Evolutionary conservation across 129 eudicot species (phyloP).

Genomic region (Pulicaria dysenterica): DNA sequence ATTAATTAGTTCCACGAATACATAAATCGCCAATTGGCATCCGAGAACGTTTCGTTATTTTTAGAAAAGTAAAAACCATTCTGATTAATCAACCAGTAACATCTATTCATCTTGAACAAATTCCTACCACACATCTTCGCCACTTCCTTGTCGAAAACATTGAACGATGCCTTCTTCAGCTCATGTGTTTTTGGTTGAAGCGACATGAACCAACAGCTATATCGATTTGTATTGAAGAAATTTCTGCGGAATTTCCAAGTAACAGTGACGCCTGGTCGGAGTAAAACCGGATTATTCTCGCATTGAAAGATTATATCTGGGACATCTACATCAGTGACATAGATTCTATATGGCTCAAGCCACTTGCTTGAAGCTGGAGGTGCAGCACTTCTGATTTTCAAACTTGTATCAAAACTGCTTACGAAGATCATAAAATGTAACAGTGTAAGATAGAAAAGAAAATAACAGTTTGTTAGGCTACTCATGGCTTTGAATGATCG

Average conservation of each 20-base stretch:
- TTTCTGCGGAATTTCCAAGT: constrained; percentile 4
- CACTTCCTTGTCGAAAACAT: constrained; percentile 5
- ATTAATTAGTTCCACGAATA: not conserved
- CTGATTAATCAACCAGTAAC: constrained; percentile 22
- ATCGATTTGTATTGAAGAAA: not conserved
- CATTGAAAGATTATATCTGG: not conserved
- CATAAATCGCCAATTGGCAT: not conserved
- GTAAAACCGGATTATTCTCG: not conserved
- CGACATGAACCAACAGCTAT: constrained; percentile 15
- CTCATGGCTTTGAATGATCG: constrained; percentile 7
- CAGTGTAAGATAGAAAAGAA: not conserved
- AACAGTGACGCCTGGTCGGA: not conserved
- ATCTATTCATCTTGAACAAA: constrained; percentile 1
- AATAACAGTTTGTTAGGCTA: constrained; percentile 1
- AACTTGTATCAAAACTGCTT: not conserved
- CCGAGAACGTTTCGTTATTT: not conserved
- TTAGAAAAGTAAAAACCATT: constrained; percentile 9
- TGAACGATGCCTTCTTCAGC: not conserved
- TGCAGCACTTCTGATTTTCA: not conserved
- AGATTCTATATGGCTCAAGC: constrained; percentile 17
- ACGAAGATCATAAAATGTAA: not conserved
- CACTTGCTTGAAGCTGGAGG: constrained; percentile 9
- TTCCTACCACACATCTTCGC: constrained; percentile 4
- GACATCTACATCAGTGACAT: not conserved
- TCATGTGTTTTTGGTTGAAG: not conserved